These are phyloP conservation scores for Candida fluviatilis DNA, from an alignment of 805 yeast species.

Conservation along the genomic window DNA sequence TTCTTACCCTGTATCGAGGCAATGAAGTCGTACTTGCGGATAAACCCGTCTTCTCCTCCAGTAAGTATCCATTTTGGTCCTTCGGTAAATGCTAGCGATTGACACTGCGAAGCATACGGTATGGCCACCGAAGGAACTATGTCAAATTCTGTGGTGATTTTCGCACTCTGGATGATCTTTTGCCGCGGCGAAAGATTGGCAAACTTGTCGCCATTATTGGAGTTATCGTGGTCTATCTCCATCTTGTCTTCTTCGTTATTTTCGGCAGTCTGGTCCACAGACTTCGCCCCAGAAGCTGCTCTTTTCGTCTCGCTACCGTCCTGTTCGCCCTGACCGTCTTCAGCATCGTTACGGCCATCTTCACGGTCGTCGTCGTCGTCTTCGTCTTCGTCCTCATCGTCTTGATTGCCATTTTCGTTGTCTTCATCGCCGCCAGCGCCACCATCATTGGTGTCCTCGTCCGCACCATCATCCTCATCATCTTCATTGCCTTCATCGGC, in stretches of 20 bases:
- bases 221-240: constrained; percentile 3
- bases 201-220: constrained; percentile 4
- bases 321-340: constrained; percentile 4
- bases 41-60: constrained; percentile 95
- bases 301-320: neutral
- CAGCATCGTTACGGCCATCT: constrained; percentile 1
- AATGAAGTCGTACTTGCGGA: constrained; percentile 82
- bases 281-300: no score
- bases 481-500: constrained; percentile 9
- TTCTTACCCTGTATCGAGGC: constrained; percentile 83
- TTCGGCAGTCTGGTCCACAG: constrained; percentile 6
- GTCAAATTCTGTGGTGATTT: constrained; percentile 54
- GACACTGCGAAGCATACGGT: constrained; percentile 75
- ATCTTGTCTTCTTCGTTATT: constrained; percentile 1
- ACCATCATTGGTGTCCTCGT: constrained; percentile 8
- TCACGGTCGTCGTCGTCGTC: constrained; percentile 1
- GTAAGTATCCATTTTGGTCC: constrained; percentile 86
- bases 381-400: constrained; percentile 4
- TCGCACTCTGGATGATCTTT: constrained; percentile 40
- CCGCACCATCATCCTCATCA: constrained; percentile 7
- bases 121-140: constrained; percentile 84
- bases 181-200: constrained; percentile 17
- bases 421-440: constrained; percentile 8
- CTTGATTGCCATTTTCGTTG: constrained; percentile 5
- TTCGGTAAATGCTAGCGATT: constrained; percentile 69